Percentiles rank a stretch among this genome's conserved stretches.
phyloP scores from a whole-genome alignment of 2,329 filamentous ascomycete species.

The Whalleya microplaca region DNA sequence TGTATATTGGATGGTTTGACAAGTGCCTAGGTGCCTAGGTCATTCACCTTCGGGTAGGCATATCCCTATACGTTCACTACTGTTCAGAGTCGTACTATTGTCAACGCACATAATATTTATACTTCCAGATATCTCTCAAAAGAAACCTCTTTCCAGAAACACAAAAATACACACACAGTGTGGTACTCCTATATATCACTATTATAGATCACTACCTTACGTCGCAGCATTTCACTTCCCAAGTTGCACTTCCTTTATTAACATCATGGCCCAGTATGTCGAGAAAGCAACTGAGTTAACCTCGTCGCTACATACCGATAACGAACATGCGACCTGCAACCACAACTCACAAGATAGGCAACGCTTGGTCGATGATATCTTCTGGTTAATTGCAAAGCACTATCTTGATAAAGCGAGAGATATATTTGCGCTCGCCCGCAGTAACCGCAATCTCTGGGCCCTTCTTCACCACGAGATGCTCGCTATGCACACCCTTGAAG shows the following conservation, averaged over 20 bases:
- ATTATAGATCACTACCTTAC: too few relatives aligned
- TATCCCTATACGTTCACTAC: too few relatives aligned
- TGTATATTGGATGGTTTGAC: too few relatives aligned
- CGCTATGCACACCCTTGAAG: neutral
- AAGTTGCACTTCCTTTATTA: neutral
- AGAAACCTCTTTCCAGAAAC: too few relatives aligned
- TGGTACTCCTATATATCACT: too few relatives aligned
- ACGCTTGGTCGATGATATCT: neutral
- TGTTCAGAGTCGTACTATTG: too few relatives aligned
- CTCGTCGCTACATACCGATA: neutral
- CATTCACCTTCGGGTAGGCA: too few relatives aligned
- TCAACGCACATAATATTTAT: too few relatives aligned
- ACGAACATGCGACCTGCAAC: neutral
- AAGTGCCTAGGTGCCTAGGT: too few relatives aligned
- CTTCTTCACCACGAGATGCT: neutral
- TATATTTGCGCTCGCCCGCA: neutral
- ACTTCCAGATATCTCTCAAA: too few relatives aligned
- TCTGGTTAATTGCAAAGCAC: neutral
- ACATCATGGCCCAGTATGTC: neutral
- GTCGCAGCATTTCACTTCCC: too few relatives aligned
- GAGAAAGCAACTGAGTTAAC: neutral
- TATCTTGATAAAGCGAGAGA: neutral
- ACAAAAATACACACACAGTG: too few relatives aligned
- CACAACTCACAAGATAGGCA: neutral
- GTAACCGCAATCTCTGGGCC: neutral